phyloP scores from a whole-genome alignment of 1,284 basidiomycete genomes.

The Melanopsichium pennsylvanicum region DNA sequence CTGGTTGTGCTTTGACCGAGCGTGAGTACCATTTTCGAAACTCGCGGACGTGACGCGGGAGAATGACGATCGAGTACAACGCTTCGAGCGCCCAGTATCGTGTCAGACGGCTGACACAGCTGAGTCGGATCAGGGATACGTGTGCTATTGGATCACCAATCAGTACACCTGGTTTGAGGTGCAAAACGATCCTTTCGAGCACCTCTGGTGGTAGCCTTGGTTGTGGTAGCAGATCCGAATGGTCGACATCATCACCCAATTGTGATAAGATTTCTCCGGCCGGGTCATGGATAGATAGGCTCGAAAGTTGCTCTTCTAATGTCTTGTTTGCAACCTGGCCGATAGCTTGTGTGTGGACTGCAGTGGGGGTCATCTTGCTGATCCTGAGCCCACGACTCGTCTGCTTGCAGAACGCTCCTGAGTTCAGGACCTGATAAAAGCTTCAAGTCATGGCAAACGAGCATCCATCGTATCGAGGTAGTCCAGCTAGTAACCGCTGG shows the following conservation, averaged over 20 bases:
- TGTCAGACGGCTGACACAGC: conserved; percentile 42
- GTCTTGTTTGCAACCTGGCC: not conserved
- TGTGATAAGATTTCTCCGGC: conserved; percentile 22
- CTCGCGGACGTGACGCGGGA: conserved; percentile 61
- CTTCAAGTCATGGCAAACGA: conserved; percentile 19
- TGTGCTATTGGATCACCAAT: conserved; percentile 45
- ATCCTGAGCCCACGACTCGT: conserved; percentile 31
- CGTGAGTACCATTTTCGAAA: conserved; percentile 60
- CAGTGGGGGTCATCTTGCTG: conserved; percentile 11
- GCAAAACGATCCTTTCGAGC: conserved; percentile 39
- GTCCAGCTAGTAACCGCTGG: not conserved
- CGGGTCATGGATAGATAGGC: conserved; percentile 20
- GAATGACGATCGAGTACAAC: conserved; percentile 54
- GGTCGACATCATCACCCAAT: conserved; percentile 15
- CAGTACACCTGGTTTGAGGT: conserved; percentile 36
- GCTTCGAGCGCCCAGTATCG: conserved; percentile 54
- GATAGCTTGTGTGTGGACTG: not conserved
- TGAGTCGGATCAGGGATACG: conserved; percentile 45
- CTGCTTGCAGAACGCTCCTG: conserved; percentile 25
- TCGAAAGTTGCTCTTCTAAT: conserved; percentile 6
- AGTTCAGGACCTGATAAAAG: conserved; percentile 9
- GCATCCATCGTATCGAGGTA: not conserved
- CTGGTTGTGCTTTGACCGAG: conserved; percentile 48
- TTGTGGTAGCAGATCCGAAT: conserved; percentile 20
- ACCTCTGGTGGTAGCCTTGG: conserved; percentile 56